Evolutionary conservation across 2,329 filamentous ascomycete genomes (phyloP).

Genomic region (Clonostachys chloroleuca): DNA sequence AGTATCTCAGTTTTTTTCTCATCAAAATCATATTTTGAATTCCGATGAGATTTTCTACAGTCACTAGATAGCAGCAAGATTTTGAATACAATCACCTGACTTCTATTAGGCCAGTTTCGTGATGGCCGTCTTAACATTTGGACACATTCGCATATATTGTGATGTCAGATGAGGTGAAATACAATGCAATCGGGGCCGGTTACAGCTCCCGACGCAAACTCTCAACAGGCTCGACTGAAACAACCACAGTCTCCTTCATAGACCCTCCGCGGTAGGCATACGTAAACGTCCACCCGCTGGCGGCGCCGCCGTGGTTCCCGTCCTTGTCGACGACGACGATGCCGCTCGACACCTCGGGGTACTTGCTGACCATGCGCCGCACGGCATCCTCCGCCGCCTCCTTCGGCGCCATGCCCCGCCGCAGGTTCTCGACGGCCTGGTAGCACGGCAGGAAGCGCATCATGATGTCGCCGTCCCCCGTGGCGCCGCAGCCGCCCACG

Average conservation of each 20-base stretch:
- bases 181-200: neutral
- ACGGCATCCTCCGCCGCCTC: slow-evolving; percentile 48
- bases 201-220: slow-evolving; percentile 1
- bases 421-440: slow-evolving; percentile 49
- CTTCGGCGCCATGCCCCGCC: slow-evolving; percentile 39
- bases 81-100: too few species aligned
- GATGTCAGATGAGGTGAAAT: too few species aligned
- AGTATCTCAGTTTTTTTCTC: too few species aligned
- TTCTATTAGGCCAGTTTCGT: too few species aligned
- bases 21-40: too few species aligned
- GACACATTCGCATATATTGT: too few species aligned
- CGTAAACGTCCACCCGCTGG: slow-evolving; percentile 49
- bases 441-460: slow-evolving; percentile 54
- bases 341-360: slow-evolving; percentile 38
- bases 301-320: slow-evolving; percentile 45
- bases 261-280: slow-evolving; percentile 42
- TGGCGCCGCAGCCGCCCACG: slow-evolving; percentile 50
- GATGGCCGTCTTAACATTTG: too few species aligned
- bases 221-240: slow-evolving; percentile 26
- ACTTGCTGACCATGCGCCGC: slow-evolving; percentile 39
- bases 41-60: too few species aligned
- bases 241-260: slow-evolving; percentile 40
- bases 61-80: too few species aligned
- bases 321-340: slow-evolving; percentile 44
- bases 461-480: slow-evolving; percentile 53